Conservation (phyloP, 1,139 yeast genomes). For the Geotrichum candidum region DNA sequence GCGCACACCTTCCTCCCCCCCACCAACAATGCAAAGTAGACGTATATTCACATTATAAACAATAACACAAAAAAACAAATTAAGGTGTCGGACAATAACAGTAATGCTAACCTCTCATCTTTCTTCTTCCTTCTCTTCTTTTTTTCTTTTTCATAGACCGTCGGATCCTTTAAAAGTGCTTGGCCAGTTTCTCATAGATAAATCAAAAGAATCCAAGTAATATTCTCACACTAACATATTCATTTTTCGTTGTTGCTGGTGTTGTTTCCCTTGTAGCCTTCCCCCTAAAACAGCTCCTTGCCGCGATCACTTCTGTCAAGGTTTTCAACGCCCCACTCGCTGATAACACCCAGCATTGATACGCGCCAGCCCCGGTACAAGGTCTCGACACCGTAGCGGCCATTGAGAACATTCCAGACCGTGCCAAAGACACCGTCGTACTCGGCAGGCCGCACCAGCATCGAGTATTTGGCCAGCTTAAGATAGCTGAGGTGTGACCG, state of each 20-base stretch:
- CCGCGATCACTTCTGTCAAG: slow-evolving; percentile 38
- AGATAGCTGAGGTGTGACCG: slow-evolving; percentile 75
- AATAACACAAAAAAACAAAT: background rate
- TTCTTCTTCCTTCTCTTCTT: background rate
- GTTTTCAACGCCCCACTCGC: slow-evolving; percentile 77
- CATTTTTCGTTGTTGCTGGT: background rate
- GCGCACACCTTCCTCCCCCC: no score
- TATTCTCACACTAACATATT: background rate
- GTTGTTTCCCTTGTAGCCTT: background rate
- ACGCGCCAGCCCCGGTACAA: slow-evolving; percentile 91
- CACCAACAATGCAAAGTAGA: no score
- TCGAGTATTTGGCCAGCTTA: slow-evolving; percentile 22
- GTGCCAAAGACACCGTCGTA: slow-evolving; percentile 51
- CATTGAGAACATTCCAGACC: slow-evolving; percentile 42
- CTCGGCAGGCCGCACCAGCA: slow-evolving; percentile 33
- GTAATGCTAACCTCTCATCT: background rate
- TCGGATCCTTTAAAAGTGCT: slow-evolving; percentile 62
- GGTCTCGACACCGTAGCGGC: slow-evolving; percentile 39
- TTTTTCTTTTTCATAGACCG: slow-evolving; percentile 37
- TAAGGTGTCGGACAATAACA: background rate
- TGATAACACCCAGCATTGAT: slow-evolving; percentile 69
- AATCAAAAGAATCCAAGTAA: slow-evolving; percentile 2
- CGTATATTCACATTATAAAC: no score
- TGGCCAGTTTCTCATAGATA: slow-evolving; percentile 60
- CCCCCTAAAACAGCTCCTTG: slow-evolving; percentile 27